Conservation (phyloP, 257 asterid genomes). For the Petunia axillaris region DNA sequence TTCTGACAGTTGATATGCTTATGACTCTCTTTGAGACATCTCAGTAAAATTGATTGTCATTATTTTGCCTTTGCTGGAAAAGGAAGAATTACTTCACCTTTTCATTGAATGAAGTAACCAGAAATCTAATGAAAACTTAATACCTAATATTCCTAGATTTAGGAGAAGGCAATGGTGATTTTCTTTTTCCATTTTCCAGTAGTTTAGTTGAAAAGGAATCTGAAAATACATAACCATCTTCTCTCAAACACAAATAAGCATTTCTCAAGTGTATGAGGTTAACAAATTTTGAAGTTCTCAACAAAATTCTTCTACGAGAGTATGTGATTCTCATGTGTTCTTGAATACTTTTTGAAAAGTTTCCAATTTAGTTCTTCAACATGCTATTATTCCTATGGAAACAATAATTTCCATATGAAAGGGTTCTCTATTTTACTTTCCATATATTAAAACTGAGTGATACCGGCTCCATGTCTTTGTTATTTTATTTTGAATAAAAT, state of each 20-base stretch:
- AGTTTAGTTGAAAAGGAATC: slow-evolving; percentile 14
- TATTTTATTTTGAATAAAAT: background rate
- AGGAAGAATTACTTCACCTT: background rate
- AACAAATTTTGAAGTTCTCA: slow-evolving; percentile 19
- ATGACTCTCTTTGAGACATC: too few species aligned
- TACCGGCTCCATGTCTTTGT: background rate
- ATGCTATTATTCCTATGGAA: slow-evolving; percentile 4
- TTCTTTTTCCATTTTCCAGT: background rate
- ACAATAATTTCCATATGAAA: background rate
- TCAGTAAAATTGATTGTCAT: too few species aligned
- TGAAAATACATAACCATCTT: background rate
- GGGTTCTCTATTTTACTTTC: slow-evolving; percentile 6
- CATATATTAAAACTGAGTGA: background rate
- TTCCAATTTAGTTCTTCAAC: background rate
- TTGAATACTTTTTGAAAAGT: background rate
- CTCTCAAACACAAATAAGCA: background rate
- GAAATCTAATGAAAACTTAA: background rate
- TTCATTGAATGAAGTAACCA: background rate
- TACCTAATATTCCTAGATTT: background rate
- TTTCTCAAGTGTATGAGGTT: slow-evolving; percentile 17
- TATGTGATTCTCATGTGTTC: background rate
- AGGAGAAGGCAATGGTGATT: slow-evolving; percentile 15
- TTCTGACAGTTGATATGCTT: too few species aligned
- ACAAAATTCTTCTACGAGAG: slow-evolving; percentile 1
- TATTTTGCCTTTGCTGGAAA: too few species aligned